Percentiles rank a stretch among this genome's conserved stretches.
phyloP scores from a whole-genome alignment of 2,329 filamentous ascomycete genomes.

The Paecilomyces fulvus region DNA sequence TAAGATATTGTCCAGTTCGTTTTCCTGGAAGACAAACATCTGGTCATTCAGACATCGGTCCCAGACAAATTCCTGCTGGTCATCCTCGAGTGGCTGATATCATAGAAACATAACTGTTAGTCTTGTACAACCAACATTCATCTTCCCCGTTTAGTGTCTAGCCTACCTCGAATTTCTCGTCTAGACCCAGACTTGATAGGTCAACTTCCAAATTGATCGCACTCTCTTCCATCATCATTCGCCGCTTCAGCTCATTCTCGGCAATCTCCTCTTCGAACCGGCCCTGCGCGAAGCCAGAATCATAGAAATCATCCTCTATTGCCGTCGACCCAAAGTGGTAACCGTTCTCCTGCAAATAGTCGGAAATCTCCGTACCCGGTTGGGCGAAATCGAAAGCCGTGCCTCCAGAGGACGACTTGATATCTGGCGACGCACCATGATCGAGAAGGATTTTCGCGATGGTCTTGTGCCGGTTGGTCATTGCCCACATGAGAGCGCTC shows the following conservation, averaged over 20 bases:
- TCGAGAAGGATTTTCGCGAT: constrained; percentile 91
- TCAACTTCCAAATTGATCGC: constrained; percentile 95
- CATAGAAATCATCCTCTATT: constrained; percentile 78
- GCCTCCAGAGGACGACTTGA: constrained; percentile 86
- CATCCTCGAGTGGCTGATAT: constrained; percentile 57
- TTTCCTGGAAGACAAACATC: constrained; percentile 99
- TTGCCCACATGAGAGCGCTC: constrained; percentile 99
- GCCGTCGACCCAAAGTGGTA: constrained; percentile 51
- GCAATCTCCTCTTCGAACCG: constrained; percentile 95
- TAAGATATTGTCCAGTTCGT: constrained; percentile 81
- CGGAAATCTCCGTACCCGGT: constrained; percentile 92
- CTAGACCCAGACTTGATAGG: constrained; percentile 86
- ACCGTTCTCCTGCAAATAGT: constrained; percentile 88
- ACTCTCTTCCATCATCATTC: constrained; percentile 97
- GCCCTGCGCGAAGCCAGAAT: constrained; percentile 82
- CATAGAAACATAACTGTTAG: neutral
- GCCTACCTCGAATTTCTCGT: constrained; percentile 84
- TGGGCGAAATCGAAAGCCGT: constrained; percentile 95
- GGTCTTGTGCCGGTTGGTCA: constrained; percentile 94
- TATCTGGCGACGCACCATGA: constrained; percentile 87
- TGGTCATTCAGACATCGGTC: constrained; percentile 89
- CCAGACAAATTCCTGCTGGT: constrained; percentile 94
- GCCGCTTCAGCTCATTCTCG: constrained; percentile 86
- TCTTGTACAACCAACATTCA: neutral
- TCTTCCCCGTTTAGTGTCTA: neutral